These are phyloP conservation scores for Chenopodium suecicum DNA, from an alignment of 148 eudicot species.

Conservation along the genomic window DNA sequence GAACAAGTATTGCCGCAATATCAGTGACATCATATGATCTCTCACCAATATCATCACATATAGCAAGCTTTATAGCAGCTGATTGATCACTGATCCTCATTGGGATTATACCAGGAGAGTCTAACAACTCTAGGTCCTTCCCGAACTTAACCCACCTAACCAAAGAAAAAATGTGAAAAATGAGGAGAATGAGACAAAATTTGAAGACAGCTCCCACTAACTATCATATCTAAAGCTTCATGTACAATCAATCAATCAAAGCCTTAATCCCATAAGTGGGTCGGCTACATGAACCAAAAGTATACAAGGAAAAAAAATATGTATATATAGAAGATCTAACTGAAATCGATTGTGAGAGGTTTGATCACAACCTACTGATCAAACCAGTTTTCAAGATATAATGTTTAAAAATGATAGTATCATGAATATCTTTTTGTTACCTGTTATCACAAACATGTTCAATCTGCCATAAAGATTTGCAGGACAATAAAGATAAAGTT, in stretches of 20 bases:
- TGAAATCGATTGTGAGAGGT: too few species aligned
- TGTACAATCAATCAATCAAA: neutral
- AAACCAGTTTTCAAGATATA: neutral
- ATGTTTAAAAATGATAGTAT: neutral
- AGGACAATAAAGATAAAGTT: neutral
- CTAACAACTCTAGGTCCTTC: conserved; percentile 81
- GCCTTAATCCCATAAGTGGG: too few species aligned
- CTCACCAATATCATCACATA: conserved; percentile 99
- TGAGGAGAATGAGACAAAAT: conserved; percentile 2
- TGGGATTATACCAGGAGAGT: conserved; percentile 97
- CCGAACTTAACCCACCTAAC: conserved; percentile 94
- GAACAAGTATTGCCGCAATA: conserved; percentile 86
- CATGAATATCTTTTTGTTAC: neutral
- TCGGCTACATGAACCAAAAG: too few species aligned
- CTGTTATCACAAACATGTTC: neutral
- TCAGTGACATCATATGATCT: conserved; percentile 81
- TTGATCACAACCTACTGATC: neutral
- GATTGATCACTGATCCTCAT: conserved; percentile 95
- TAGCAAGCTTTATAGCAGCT: conserved; percentile 96
- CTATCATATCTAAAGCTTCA: neutral
- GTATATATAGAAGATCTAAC: too few species aligned
- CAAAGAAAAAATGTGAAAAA: conserved; percentile 15
- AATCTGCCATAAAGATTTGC: neutral
- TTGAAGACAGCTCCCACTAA: neutral
- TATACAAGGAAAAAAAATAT: too few species aligned